Evolutionary conservation across 129 eudicot species (phyloP).

Genomic region (Lonicera japonica): DNA sequence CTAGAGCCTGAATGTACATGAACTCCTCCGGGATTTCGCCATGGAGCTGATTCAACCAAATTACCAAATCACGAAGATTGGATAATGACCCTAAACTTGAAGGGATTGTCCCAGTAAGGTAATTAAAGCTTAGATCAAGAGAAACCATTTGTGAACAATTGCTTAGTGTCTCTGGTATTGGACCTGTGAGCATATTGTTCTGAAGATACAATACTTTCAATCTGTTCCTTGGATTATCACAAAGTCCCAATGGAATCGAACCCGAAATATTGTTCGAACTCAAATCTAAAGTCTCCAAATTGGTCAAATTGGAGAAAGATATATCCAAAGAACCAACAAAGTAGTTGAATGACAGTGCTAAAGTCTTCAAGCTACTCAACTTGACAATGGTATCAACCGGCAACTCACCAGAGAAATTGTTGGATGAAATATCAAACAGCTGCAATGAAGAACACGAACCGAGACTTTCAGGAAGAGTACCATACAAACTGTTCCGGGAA

Average conservation of each 20-base stretch:
- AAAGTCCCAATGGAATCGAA: constrained; percentile 43
- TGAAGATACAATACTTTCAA: constrained; percentile 72
- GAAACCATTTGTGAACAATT: constrained; percentile 68
- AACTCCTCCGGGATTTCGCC: constrained; percentile 90
- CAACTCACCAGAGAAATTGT: constrained; percentile 62
- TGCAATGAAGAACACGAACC: constrained; percentile 43
- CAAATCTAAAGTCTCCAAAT: constrained; percentile 58
- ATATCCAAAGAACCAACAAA: constrained; percentile 54
- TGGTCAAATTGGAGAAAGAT: constrained; percentile 35
- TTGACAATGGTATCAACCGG: constrained; percentile 48
- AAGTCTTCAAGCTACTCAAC: constrained; percentile 44
- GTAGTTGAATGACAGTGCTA: constrained; percentile 40
- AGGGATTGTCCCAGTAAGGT: constrained; percentile 68
- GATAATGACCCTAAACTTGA: constrained; percentile 58
- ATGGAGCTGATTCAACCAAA: constrained; percentile 71
- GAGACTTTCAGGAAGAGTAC: constrained; percentile 43
- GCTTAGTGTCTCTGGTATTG: constrained; percentile 53
- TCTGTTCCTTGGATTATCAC: constrained; percentile 36
- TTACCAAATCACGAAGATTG: constrained; percentile 60
- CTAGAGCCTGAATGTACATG: constrained; percentile 40
- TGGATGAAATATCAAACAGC: constrained; percentile 46
- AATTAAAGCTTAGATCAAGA: constrained; percentile 89
- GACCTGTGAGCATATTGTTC: constrained; percentile 60
- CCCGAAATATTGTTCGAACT: constrained; percentile 61
- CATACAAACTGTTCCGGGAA: constrained; percentile 47